These are phyloP conservation scores for Penicillium sp. DNA, from an alignment of 2,329 filamentous ascomycete species.

Conservation along the genomic window DNA sequence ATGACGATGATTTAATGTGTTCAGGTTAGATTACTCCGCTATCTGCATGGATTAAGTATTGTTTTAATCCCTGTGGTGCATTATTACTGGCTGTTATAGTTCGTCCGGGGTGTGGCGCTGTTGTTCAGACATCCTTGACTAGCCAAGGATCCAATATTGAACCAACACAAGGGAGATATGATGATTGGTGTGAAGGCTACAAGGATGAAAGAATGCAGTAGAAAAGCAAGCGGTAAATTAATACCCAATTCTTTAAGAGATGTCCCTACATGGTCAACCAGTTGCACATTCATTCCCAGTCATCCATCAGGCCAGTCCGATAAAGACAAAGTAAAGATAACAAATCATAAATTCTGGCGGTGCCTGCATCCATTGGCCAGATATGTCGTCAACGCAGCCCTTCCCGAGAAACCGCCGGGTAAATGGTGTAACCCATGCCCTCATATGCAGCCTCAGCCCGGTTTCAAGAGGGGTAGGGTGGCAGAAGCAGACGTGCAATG, in stretches of 20 bases:
- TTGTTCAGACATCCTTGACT: neutral
- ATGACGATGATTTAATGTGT: neutral
- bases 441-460: constrained; percentile 9
- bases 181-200: neutral
- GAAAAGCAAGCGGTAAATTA: neutral
- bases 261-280: neutral
- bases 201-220: neutral
- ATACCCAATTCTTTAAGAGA: neutral
- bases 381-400: constrained; percentile 12
- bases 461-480: constrained; percentile 8
- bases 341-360: constrained; percentile 4
- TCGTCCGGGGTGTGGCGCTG: neutral
- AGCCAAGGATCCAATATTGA: neutral
- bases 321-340: neutral
- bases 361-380: constrained; percentile 22
- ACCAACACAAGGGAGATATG: neutral
- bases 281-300: neutral
- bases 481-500: constrained; percentile 5
- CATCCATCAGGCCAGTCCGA: neutral
- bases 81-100: neutral
- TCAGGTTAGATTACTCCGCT: neutral
- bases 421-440: neutral
- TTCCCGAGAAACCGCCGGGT: constrained; percentile 1
- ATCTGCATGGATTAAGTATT: neutral
- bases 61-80: neutral